Conservation (phyloP, 306 rosid genomes). For the Myrica gale region DNA sequence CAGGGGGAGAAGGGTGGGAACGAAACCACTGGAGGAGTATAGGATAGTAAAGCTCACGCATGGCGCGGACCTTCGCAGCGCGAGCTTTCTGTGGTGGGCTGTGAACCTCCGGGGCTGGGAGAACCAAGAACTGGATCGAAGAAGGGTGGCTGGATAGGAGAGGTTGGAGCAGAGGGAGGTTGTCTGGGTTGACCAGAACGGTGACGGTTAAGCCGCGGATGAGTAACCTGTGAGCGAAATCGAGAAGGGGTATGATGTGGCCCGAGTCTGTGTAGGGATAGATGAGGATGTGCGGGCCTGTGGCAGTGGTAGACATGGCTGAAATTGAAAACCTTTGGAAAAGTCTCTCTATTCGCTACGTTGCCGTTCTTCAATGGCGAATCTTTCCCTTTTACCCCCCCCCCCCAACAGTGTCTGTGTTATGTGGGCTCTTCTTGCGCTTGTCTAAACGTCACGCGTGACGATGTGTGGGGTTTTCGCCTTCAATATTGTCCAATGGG, state of each 20-base stretch:
- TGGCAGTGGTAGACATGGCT: slow-evolving; percentile 3
- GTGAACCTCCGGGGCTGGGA: slow-evolving; percentile 12
- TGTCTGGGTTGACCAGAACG: slow-evolving; percentile 30
- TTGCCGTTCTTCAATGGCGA: no score
- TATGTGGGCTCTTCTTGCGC: no score
- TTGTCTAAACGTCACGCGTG: no score
- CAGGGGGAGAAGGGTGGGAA: slow-evolving; percentile 32
- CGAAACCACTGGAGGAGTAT: slow-evolving; percentile 33
- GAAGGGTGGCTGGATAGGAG: slow-evolving; percentile 33
- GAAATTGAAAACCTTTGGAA: no score
- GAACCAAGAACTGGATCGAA: slow-evolving; percentile 35
- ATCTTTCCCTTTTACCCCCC: no score
- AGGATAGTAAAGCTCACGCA: slow-evolving; percentile 36
- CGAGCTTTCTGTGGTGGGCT: slow-evolving; percentile 5
- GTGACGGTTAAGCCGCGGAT: slow-evolving; percentile 47
- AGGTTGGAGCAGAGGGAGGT: slow-evolving; percentile 28
- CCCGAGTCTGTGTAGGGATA: slow-evolving; percentile 45
- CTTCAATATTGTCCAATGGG: no score
- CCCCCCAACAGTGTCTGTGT: no score
- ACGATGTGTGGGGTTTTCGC: no score
- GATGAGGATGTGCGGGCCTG: slow-evolving; percentile 31
- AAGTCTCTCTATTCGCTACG: no score
- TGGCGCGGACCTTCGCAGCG: neutral
- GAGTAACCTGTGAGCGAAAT: slow-evolving; percentile 23
- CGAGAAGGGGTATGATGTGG: slow-evolving; percentile 45